Evolutionary conservation across 2,329 filamentous ascomycete species (phyloP).

Genomic region (Ophioceras dolichostomum): DNA sequence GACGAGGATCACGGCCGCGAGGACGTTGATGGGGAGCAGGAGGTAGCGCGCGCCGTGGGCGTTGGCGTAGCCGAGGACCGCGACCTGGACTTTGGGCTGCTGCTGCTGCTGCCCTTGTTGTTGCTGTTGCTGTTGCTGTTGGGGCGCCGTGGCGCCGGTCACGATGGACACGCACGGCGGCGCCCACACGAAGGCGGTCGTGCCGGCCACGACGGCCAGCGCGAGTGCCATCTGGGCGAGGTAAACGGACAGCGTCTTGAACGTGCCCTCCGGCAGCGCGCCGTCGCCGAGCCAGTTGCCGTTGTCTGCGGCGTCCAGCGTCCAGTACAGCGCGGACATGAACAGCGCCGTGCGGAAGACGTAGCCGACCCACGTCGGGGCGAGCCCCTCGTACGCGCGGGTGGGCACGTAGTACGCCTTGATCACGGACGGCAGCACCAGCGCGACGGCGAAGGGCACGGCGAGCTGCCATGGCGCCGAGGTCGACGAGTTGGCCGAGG

Average conservation of each 20-base stretch:
- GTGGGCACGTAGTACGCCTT: conserved; percentile 73
- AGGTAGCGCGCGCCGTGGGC: conserved; percentile 87
- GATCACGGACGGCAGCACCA: conserved; percentile 62
- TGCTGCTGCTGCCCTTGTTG: conserved; percentile 19
- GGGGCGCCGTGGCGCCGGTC: conserved; percentile 28
- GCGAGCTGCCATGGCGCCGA: conserved; percentile 81
- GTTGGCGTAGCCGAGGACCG: conserved; percentile 84
- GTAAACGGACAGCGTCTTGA: conserved; percentile 66
- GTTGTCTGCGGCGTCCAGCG: conserved; percentile 79
- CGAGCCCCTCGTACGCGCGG: conserved; percentile 76
- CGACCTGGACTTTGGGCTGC: conserved; percentile 40
- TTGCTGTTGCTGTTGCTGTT: conserved; percentile 20
- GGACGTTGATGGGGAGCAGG: conserved; percentile 67
- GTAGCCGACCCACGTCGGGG: conserved; percentile 71
- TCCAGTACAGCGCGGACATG: conserved; percentile 73
- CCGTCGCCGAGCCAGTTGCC: conserved; percentile 57
- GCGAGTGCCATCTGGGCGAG: conserved; percentile 72
- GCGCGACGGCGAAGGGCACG: conserved; percentile 64
- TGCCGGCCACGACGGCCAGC: conserved; percentile 71
- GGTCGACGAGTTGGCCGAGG: conserved; percentile 81
- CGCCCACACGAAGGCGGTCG: conserved; percentile 74
- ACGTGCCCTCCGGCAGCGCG: conserved; percentile 36
- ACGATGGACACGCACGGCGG: conserved; percentile 73
- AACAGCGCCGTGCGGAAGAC: conserved; percentile 66
- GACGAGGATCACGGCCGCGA: conserved; percentile 64